Conservation (phyloP, 192 early-diverging fungal genomes). For the Funneliformis geosporum region DNA sequence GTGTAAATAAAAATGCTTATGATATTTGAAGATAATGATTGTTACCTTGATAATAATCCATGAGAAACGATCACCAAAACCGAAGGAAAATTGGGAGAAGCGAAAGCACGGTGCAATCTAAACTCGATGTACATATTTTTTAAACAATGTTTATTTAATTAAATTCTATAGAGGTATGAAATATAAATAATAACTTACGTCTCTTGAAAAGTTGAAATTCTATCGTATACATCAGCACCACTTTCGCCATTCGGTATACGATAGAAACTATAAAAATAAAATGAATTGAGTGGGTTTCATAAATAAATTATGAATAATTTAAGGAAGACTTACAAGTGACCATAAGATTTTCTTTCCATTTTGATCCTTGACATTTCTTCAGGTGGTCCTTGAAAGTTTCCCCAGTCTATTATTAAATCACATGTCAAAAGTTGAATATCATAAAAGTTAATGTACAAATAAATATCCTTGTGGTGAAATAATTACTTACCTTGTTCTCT, state of each 20-base stretch:
- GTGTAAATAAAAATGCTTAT: neutral
- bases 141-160: neutral
- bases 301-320: neutral
- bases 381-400: constrained; percentile 16
- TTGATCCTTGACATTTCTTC: constrained; percentile 18
- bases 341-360: constrained; percentile 10
- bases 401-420: constrained; percentile 11
- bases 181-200: neutral
- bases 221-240: constrained; percentile 29
- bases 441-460: neutral
- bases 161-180: neutral
- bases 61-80: constrained; percentile 23
- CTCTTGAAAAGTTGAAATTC: constrained; percentile 28
- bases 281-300: neutral
- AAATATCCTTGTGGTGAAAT: neutral
- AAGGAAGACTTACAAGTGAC: constrained; percentile 27
- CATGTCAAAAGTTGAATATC: neutral
- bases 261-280: constrained; percentile 17
- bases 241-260: constrained; percentile 29
- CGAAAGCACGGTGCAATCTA: constrained; percentile 26
- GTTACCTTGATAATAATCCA: constrained; percentile 10
- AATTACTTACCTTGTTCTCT: constrained; percentile 30
- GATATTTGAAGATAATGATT: neutral
- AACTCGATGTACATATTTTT: neutral
- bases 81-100: constrained; percentile 9